Conservation (phyloP, 73 alveolate species). For the Blepharisma stoltei region DNA sequence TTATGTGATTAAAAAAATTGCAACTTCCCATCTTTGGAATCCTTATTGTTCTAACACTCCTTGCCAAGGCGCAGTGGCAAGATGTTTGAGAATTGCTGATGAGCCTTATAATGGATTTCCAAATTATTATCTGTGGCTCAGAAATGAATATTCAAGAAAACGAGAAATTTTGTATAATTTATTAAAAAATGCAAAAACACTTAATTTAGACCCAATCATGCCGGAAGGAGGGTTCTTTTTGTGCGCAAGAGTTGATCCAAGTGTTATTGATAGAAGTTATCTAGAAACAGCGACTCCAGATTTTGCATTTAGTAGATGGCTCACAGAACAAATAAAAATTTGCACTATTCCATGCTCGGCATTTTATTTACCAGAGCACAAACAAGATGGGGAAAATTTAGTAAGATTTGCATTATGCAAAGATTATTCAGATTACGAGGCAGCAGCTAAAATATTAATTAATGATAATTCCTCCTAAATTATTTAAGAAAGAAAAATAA, state of each 20-base stretch:
- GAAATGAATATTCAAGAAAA: neutral
- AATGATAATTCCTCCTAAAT: no score
- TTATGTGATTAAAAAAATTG: slow-evolving; percentile 17
- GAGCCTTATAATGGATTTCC: neutral
- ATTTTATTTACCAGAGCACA: neutral
- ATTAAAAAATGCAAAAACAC: neutral
- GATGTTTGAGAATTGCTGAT: neutral
- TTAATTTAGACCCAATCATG: neutral
- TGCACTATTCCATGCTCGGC: slow-evolving; percentile 41
- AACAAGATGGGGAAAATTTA: no score
- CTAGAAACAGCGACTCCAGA: slow-evolving; percentile 37
- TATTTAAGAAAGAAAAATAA: no score
- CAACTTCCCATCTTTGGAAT: slow-evolving; percentile 27
- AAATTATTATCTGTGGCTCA: neutral
- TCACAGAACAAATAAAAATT: slow-evolving; percentile 46
- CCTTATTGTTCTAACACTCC: slow-evolving; percentile 21
- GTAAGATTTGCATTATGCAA: no score
- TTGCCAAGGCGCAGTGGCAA: slow-evolving; percentile 28
- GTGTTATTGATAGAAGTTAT: neutral
- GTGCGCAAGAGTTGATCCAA: neutral
- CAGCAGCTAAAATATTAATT: no score
- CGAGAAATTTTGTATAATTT: neutral
- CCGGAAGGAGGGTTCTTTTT: slow-evolving; percentile 3
- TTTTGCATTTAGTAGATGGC: slow-evolving; percentile 57
- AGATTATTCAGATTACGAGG: no score